Conservation (phyloP, 225 moss, liverwort and hornwort species). For the Sphagnum tenellum region DNA sequence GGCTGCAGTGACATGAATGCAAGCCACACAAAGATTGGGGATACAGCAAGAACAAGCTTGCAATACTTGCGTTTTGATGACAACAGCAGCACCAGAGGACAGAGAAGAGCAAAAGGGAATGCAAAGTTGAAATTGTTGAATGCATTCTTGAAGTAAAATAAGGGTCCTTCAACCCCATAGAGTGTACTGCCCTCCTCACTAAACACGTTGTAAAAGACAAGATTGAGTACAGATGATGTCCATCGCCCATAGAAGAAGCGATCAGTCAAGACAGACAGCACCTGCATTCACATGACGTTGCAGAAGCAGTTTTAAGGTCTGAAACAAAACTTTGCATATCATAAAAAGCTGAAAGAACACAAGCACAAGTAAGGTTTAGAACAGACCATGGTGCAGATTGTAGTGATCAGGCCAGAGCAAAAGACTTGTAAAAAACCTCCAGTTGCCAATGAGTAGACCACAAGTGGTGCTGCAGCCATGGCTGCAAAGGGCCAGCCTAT, state of each 20-base stretch:
- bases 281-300: slow-evolving; percentile 13
- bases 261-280: slow-evolving; percentile 38
- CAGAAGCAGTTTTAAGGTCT: neutral
- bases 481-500: slow-evolving; percentile 96
- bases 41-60: slow-evolving; percentile 47
- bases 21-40: slow-evolving; percentile 78
- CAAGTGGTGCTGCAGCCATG: slow-evolving; percentile 70
- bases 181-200: slow-evolving; percentile 77
- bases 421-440: slow-evolving; percentile 68
- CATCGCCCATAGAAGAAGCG: slow-evolving; percentile 65
- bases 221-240: slow-evolving; percentile 88
- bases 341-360: neutral
- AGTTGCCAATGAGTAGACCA: slow-evolving; percentile 44
- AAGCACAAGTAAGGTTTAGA: neutral
- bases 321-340: neutral
- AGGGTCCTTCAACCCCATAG: slow-evolving; percentile 77
- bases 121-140: slow-evolving; percentile 91
- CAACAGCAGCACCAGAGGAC: slow-evolving; percentile 46
- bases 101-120: slow-evolving; percentile 62
- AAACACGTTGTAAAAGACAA: slow-evolving; percentile 75
- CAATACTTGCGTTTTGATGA: slow-evolving; percentile 29
- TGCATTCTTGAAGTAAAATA: slow-evolving; percentile 75
- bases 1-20: slow-evolving; percentile 89
- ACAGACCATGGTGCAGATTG: slow-evolving; percentile 64
- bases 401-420: slow-evolving; percentile 55